Conservation (phyloP, 768 basidiomycete species). For the Dioszegia aurantiaca region DNA sequence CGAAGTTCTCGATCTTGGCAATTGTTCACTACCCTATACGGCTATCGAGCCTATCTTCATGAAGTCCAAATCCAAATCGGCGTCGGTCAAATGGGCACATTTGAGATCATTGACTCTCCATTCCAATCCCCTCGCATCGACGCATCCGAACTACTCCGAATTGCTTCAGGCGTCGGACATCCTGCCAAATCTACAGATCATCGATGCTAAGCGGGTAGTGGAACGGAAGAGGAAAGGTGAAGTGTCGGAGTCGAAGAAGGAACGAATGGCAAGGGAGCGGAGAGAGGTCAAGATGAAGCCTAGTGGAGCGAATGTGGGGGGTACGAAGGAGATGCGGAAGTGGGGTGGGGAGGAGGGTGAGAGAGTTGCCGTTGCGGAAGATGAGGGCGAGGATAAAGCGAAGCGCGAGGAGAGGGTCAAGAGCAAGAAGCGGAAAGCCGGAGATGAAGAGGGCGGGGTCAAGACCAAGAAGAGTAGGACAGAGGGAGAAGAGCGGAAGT, state of each 20-base stretch:
- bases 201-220: constrained; percentile 43
- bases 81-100: constrained; percentile 20
- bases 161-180: constrained; percentile 19
- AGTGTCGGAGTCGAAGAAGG: constrained; percentile 28
- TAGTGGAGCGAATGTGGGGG: constrained; percentile 37
- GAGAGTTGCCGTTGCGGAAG: neutral
- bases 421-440: constrained; percentile 10
- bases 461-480: constrained; percentile 10
- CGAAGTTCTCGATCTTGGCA: constrained; percentile 44
- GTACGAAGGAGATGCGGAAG: constrained; percentile 25
- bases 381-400: constrained; percentile 4
- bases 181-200: constrained; percentile 44
- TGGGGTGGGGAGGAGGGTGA: constrained; percentile 29
- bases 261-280: constrained; percentile 26
- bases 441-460: neutral
- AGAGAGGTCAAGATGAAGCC: constrained; percentile 36
- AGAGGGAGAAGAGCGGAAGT: constrained; percentile 7
- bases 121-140: constrained; percentile 33
- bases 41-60: constrained; percentile 22
- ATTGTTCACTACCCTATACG: constrained; percentile 31
- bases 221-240: constrained; percentile 41
- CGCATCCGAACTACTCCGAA: constrained; percentile 32
- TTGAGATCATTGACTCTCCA: constrained; percentile 38
- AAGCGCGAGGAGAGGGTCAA: constrained; percentile 1
- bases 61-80: constrained; percentile 7